Base-by-base conservation (phyloP, 2,329 filamentous ascomycete genomes). In the Trichophyton verrucosum region DNA sequence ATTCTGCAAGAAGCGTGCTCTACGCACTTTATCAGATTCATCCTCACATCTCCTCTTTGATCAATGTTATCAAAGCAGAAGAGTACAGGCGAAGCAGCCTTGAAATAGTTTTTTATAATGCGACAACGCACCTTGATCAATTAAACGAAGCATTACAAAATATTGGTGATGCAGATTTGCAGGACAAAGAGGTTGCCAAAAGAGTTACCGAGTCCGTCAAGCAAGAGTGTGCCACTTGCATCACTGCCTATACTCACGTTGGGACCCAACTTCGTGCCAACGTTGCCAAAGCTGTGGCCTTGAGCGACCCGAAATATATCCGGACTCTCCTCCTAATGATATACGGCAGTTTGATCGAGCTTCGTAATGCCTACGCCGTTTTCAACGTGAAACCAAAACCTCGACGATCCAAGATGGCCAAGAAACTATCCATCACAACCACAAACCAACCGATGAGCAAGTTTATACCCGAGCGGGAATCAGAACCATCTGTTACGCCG, bases 311-410 rank as follows among this genome's bases (percentile, higher is more conserved):
- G 5, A 78, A 80, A 61, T 81, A 84, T 64, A 73, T 85, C 58
- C 80, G 83, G 27, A 82, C 79, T 15, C 74, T 84, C 49, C 77
- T 86, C 71, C 76, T 84, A 40, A 77, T 82, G 64, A 77, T 84
- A 40, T 83, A 82, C 65, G 79, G 80, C 56, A 81, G 81, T 63
- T 69, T 84, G 57, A 71, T 82, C 53, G 83, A 86, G 68, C 74
- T 83, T 62, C 80, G 81, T 58, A 85, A 85, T 68, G 80, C 82
- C 46, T 82, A 81, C 67, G 42, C 57, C 17, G 27, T 49, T 47
- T 73, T 76, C 58, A 74, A 73, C 36, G 67, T 76, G 40, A 68
- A 68, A 57, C 60, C 63, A 49, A 68, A 69, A 60, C 70, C 71
- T 60, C 68, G 67, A 36, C 33, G 57, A n/a, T 30, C 60, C 64